Base-by-base conservation (phyloP, 2,329 filamentous ascomycete genomes). In the Catunica adiposa region DNA sequence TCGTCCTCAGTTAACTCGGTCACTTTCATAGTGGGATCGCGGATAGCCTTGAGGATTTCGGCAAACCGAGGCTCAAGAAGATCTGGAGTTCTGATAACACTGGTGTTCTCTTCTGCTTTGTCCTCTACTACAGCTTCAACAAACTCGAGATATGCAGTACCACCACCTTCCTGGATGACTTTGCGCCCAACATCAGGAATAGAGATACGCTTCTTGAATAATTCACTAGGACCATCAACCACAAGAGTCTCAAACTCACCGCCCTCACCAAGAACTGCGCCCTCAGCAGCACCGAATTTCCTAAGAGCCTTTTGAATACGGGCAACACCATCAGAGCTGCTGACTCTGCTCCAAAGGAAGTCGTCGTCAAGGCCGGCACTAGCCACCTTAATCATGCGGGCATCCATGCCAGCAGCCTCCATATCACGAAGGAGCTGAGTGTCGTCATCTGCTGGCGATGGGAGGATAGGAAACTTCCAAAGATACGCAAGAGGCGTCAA, bases 161-260 rank as follows among this genome's bases (percentile, higher is more conserved):
- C 90, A 5, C 86, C 89, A 42, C 84, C 85, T 61, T 86, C 85
- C 38, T 67, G 69, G 4, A 84, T 72, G 3, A 80, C 68, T 53
- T 69, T 69, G 56, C 70, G 74, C 57, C 75, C 74, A 3, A 67
- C 66, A 1, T 78, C 74, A 0, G 69, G 70, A 31, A 96, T 71
- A 44, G 73, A 70, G 59, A 97, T 84, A 53, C 74, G 77, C 61
- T 75, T 77, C 68, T 78, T 83, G 75, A 92, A 96, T 58, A 96
- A 66, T 52, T 71, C 70, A 0, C 64, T 63, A 7, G 90, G 90
- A 9, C 90, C 92, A 67, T 89, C 80, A 37, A 97, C 64, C 47
- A 92, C 88, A 54, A 97, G 71, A 29, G 89, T 97, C 75, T 97
- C 92, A 67, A 94, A 97, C 71, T 97, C 92, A 2, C 92, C 92